phyloP scores from a whole-genome alignment of 2,329 filamentous ascomycete species.

The Paracoccidioides lutzii region DNA sequence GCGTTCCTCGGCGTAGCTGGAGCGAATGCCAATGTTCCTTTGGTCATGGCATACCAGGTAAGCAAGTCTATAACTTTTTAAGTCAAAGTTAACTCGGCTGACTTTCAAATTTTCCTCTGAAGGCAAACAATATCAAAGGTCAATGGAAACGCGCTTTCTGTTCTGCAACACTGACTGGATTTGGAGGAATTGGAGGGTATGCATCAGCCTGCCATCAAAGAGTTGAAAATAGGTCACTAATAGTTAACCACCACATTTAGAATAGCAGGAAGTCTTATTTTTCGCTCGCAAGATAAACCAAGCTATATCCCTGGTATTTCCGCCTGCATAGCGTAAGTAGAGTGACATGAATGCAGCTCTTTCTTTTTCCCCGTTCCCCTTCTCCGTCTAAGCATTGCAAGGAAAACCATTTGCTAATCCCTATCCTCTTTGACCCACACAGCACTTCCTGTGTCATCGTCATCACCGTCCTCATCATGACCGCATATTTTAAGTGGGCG shows the following conservation, averaged over 20 bases:
- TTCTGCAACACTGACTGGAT: slow-evolving; percentile 58
- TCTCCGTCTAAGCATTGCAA: too few species aligned
- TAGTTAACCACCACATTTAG: slow-evolving; percentile 17
- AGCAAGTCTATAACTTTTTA: neutral
- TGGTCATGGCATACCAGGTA: slow-evolving; percentile 55
- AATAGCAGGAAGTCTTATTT: slow-evolving; percentile 58
- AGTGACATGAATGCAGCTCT: neutral
- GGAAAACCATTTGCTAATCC: neutral
- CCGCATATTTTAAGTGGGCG: slow-evolving; percentile 2
- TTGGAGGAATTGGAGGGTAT: slow-evolving; percentile 52
- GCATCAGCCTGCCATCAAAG: neutral
- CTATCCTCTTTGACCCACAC: neutral
- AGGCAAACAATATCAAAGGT: slow-evolving; percentile 63
- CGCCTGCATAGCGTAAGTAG: slow-evolving; percentile 7
- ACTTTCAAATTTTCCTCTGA: neutral
- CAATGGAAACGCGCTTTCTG: slow-evolving; percentile 73
- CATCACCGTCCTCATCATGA: slow-evolving; percentile 1
- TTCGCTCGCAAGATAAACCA: slow-evolving; percentile 31
- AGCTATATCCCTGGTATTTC: slow-evolving; percentile 9
- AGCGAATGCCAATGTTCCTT: slow-evolving; percentile 59
- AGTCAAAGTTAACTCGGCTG: neutral
- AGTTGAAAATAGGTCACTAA: neutral
- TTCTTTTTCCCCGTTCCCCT: neutral
- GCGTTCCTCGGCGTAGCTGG: slow-evolving; percentile 58
- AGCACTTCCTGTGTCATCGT: neutral